Conservation (phyloP, 305 asterid genomes). For the Euphrasia arctica region DNA sequence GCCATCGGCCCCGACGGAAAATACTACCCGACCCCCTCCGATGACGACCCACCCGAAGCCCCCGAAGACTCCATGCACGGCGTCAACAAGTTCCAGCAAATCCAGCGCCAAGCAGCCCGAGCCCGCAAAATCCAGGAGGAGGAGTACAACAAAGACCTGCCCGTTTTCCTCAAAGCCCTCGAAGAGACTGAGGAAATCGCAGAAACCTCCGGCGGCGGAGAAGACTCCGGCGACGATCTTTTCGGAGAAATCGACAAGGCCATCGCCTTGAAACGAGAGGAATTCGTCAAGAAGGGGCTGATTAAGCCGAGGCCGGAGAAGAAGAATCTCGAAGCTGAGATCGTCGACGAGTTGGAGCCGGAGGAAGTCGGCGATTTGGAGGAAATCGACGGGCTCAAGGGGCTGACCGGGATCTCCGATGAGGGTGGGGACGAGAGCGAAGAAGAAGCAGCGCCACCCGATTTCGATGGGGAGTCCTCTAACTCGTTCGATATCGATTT, state of each 20-base stretch:
- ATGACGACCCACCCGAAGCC: slow-evolving; percentile 96
- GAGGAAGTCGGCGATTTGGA: slow-evolving; percentile 91
- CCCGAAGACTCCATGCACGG: slow-evolving; percentile 98
- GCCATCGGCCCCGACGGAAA: slow-evolving; percentile 81
- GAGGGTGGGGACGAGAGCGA: slow-evolving; percentile 39
- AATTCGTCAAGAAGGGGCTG: slow-evolving; percentile 75
- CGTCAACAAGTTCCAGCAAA: slow-evolving; percentile 78
- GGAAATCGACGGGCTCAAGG: slow-evolving; percentile 75
- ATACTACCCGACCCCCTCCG: slow-evolving; percentile 75
- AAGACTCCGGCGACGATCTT: slow-evolving; percentile 69
- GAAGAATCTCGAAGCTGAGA: slow-evolving; percentile 28
- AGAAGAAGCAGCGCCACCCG: slow-evolving; percentile 31
- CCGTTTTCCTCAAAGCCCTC: slow-evolving; percentile 66
- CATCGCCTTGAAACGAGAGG: slow-evolving; percentile 81
- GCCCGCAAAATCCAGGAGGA: slow-evolving; percentile 73
- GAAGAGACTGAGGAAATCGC: slow-evolving; percentile 67
- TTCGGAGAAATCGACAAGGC: slow-evolving; percentile 94
- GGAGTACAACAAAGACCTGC: slow-evolving; percentile 56
- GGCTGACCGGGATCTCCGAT: slow-evolving; percentile 45
- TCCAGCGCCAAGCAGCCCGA: slow-evolving; percentile 68
- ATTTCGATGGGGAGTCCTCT: slow-evolving; percentile 42
- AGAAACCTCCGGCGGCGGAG: slow-evolving; percentile 16
- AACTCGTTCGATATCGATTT: slow-evolving; percentile 69
- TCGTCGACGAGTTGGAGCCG: slow-evolving; percentile 66
- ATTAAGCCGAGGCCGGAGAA: slow-evolving; percentile 51